These are phyloP conservation scores for Malus hybrid DNA, from an alignment of 331 rosid species.

Conservation along the genomic window DNA sequence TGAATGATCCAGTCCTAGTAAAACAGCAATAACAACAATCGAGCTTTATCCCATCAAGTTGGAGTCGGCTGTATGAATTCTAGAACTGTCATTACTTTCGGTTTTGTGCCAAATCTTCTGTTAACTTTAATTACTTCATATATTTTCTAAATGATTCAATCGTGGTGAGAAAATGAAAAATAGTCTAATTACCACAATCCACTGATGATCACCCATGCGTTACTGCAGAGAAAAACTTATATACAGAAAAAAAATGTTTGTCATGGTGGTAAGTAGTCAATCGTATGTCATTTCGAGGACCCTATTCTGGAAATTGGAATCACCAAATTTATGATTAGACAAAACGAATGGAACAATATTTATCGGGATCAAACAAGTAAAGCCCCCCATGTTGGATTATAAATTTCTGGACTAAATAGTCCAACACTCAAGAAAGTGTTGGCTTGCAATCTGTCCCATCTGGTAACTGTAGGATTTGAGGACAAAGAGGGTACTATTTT, in stretches of 20 bases:
- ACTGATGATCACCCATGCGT: no score
- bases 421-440: not conserved
- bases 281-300: constrained; percentile 22
- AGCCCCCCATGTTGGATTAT: not conserved
- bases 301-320: constrained; percentile 7
- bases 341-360: not conserved
- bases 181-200: not conserved
- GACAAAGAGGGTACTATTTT: constrained; percentile 12
- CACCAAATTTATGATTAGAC: constrained; percentile 16
- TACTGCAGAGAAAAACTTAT: no score
- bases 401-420: not conserved
- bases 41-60: no score
- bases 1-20: not conserved
- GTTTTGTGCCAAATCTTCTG: no score
- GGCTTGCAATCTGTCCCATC: constrained; percentile 2
- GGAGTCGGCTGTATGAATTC: rapidly evolving
- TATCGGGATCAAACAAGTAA: constrained; percentile 8
- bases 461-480: constrained; percentile 5
- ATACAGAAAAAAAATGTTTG: not conserved
- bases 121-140: no score
- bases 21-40: no score
- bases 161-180: no score
- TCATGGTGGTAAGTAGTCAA: constrained; percentile 12
- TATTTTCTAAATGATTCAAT: no score
- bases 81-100: no score